Percentiles rank a stretch among this genome's conserved stretches.
Evolutionary conservation across 805 yeast species (phyloP).

Genomic region (Zygoascus ofunaensis): DNA sequence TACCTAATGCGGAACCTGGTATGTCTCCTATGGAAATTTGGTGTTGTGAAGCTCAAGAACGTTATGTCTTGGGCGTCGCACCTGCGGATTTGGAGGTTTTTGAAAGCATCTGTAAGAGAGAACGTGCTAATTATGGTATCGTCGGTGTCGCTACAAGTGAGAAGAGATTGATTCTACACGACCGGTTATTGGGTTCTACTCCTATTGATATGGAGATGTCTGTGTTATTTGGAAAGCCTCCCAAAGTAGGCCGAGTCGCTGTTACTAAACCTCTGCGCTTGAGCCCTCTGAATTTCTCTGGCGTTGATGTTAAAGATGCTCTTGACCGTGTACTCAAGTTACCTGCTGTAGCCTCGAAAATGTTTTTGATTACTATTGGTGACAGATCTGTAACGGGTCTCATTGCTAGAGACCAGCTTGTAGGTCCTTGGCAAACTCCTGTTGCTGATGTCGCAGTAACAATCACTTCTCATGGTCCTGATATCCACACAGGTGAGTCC

Average conservation of each 20-base stretch:
- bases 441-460: slow-evolving; percentile 98
- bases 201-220: slow-evolving; percentile 97
- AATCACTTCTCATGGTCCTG: slow-evolving; percentile 75
- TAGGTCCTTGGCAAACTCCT: slow-evolving; percentile 99
- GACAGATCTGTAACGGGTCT: slow-evolving; percentile 97
- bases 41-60: slow-evolving; percentile 99
- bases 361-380: slow-evolving; percentile 93
- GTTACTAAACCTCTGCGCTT: slow-evolving; percentile 47
- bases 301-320: slow-evolving; percentile 44
- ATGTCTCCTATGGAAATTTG: slow-evolving; percentile 99
- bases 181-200: slow-evolving; percentile 62
- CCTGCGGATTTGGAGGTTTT: slow-evolving; percentile 66
- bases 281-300: slow-evolving; percentile 22
- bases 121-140: slow-evolving; percentile 92
- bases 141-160: slow-evolving; percentile 92
- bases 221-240: slow-evolving; percentile 91
- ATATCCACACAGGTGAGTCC: slow-evolving; percentile 87
- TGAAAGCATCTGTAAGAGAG: slow-evolving; percentile 78
- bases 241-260: slow-evolving; percentile 80
- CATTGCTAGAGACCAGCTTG: slow-evolving; percentile 95
- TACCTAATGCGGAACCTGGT: slow-evolving; percentile 87
- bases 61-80: slow-evolving; percentile 89
- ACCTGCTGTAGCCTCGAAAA: slow-evolving; percentile 93
- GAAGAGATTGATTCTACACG: slow-evolving; percentile 72
- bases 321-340: slow-evolving; percentile 72